Evolutionary conservation across 768 basidiomycete species (phyloP), one percentile per base, ranked within the genome.

Genomic region (Russula dissimulans): DNA sequence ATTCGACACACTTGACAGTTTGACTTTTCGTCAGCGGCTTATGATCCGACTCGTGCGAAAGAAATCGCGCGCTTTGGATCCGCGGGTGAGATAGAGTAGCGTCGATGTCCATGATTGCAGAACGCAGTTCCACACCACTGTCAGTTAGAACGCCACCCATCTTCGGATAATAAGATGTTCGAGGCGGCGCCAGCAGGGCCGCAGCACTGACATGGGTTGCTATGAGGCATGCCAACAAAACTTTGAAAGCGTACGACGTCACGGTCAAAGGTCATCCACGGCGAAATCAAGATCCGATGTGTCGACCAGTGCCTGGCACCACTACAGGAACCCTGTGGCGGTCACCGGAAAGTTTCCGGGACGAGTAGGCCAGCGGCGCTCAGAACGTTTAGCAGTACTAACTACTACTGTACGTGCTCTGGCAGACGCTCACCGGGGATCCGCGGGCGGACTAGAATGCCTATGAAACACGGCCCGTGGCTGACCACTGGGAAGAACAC

Each of bases 401-500:
- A 34, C 31, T 43, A 15, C 41, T 38, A 8, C 22, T 45, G 15
- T 51, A 36, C 42, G 31, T 34, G 29, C 22, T 26, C 29, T 18
- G 18, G 49, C 10, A 44, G 57, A 58, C 50, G 50, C 45, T 45
- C n/a, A 12, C 26, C 18, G 22, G 50, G 34, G 57, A 59, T 59
- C 57, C 57, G 57, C 57, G 59, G 59, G 57, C 57, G 59, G 59
- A 57, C 39, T 3, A 48, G 26, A 45, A 18, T 52, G 8, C 52
- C 31, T 51, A 26, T 54, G 59, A 60, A 60, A 60, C 59, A 43
- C 59, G 59, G 59, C 39, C 59, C 59, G 59, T 26, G 31, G 38
- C 22, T 43, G 45, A 8, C 29, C 43, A 39, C 39, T 32, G 36
- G 57, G 42, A 41, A 10, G 41, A 52, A 43, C 29, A 42, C 4